Evolutionary conservation across 768 basidiomycete genomes (phyloP).

Genomic region (Amanita muscaria): DNA sequence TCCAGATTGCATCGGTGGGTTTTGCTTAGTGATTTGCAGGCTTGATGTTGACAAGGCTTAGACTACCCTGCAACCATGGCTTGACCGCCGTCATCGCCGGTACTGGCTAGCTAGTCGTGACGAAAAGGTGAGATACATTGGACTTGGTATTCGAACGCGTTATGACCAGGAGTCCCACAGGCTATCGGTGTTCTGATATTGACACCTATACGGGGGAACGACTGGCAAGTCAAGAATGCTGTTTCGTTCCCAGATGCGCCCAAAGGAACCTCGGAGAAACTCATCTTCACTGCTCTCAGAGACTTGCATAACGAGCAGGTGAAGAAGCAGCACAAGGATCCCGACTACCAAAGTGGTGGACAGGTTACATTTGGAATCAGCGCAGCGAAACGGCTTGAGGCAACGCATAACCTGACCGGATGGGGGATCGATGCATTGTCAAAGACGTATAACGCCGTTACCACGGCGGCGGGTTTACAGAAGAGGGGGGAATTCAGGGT

Average conservation of each 20-base stretch:
- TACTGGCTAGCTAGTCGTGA: constrained; percentile 47
- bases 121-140: constrained; percentile 17
- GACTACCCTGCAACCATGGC: constrained; percentile 43
- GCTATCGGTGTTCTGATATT: constrained; percentile 43
- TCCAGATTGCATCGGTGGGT: constrained; percentile 45
- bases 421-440: constrained; percentile 37
- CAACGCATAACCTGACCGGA: constrained; percentile 35
- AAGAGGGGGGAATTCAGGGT: constrained; percentile 39
- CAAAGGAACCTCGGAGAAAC: constrained; percentile 43
- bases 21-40: background rate
- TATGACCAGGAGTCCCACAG: constrained; percentile 15
- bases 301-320: constrained; percentile 30
- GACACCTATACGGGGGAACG: constrained; percentile 32
- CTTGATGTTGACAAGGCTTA: constrained; percentile 11
- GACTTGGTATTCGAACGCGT: background rate
- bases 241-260: constrained; percentile 45
- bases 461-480: constrained; percentile 29
- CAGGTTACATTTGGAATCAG: constrained; percentile 41
- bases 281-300: constrained; percentile 39
- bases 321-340: constrained; percentile 1
- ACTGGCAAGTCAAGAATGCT: constrained; percentile 50
- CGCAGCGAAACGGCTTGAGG: constrained; percentile 31
- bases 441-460: constrained; percentile 34
- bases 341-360: constrained; percentile 16
- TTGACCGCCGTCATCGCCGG: constrained; percentile 43